Evolutionary conservation across 1,284 basidiomycete genomes (phyloP).

Genomic region (Mycena citricolor): DNA sequence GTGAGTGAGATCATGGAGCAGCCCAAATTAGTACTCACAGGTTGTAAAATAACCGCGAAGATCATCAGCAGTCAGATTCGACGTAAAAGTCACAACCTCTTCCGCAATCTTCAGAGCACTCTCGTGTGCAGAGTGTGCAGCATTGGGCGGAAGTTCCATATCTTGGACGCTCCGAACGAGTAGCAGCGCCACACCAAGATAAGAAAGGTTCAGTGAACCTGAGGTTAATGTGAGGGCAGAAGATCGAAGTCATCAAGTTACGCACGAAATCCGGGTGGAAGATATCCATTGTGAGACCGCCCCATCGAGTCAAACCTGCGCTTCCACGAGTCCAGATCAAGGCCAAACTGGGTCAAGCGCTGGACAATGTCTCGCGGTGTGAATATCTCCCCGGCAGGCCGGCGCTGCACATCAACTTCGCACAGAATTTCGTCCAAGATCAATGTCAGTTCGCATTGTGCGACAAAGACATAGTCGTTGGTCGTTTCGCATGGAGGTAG

Average conservation of each 20-base stretch:
- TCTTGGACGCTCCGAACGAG: constrained; percentile 22
- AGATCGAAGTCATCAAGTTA: not conserved
- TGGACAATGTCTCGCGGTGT: constrained; percentile 15
- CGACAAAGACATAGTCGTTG: constrained; percentile 18
- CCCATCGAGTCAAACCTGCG: constrained; percentile 20
- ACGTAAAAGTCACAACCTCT: constrained; percentile 21
- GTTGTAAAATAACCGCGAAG: constrained; percentile 23
- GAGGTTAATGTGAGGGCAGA: not conserved
- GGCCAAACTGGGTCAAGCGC: constrained; percentile 19
- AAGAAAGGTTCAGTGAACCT: constrained; percentile 24
- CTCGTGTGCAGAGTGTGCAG: constrained; percentile 18
- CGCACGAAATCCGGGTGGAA: constrained; percentile 21
- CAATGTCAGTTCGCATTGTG: constrained; percentile 23
- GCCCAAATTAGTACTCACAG: constrained; percentile 8
- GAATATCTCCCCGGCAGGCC: too few species aligned
- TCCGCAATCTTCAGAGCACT: constrained; percentile 21
- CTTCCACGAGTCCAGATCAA: constrained; percentile 24
- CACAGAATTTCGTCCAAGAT: constrained; percentile 21
- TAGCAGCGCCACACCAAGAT: constrained; percentile 23
- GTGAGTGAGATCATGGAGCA: not conserved
- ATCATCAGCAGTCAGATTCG: constrained; percentile 20
- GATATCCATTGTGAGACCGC: constrained; percentile 19
- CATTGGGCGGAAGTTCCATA: constrained; percentile 18
- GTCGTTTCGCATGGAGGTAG: constrained; percentile 18
- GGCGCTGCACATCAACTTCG: constrained; percentile 19